Evolutionary conservation across 2,329 filamentous ascomycete species (phyloP), one percentile per base, ranked within the genome.

Genomic region (Leptographium radiaticola): DNA sequence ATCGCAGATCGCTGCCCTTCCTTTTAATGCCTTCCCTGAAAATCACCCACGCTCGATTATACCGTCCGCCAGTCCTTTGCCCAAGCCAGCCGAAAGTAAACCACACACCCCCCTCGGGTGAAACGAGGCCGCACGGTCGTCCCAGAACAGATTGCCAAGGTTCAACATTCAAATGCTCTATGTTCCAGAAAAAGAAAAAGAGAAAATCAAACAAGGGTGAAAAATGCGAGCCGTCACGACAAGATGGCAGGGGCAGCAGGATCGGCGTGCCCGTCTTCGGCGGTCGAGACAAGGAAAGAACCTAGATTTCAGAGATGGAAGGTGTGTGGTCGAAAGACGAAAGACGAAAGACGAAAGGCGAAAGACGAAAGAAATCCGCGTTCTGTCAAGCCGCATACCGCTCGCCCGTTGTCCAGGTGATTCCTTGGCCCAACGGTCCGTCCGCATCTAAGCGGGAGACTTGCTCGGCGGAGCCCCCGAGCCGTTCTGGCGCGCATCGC

Each of bases 401-500:
- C 10, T 33, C 31, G 44, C 44, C 31, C 44, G 8, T 34, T 31
- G 30, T 25, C n/a, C 6, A 16, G n/a, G 36, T 38, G 36, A 38
- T 38, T 15, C 36, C 36, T 9, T n/a, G 15, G 18, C 8, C 40
- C 40, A n/a, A 42, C n/a, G 16, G 18, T 42, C n/a, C n/a, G n/a
- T n/a, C 11, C 31, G 15, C 34, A 11, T 16, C 70, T 77, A 81
- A 53, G 77, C 77, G 43, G 79, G 77, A 44, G 77, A 81, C 70
- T 81, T 81, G 74, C 68, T 80, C 36, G 72, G 73, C 50, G 77
- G 76, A 53, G 73, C 75, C 53, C 71, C 70, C 18, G 74, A 71
- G 56, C 80, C 80, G 60, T 84, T 84, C 69, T 83, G 80, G 54
- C 80, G 80, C 58, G 73, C 72, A 59, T 84, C 80, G 31, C 52